phyloP scores from a whole-genome alignment of 768 basidiomycete genomes.

The Tulasnella sp. region DNA sequence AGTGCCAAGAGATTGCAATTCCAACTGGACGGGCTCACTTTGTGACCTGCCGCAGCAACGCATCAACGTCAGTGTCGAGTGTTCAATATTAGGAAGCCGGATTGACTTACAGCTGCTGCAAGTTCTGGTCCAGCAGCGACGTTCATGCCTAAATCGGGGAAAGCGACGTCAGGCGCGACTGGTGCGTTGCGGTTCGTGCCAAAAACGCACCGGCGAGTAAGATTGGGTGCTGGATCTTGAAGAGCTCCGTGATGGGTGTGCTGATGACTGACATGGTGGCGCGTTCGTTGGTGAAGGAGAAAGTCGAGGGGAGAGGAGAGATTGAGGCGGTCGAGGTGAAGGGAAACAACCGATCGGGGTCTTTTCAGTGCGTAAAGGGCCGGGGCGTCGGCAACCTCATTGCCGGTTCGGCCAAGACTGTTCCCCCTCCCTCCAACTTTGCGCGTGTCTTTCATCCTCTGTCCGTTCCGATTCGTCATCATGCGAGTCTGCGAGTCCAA shows the following conservation, averaged over 20 bases:
- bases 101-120: slow-evolving; percentile 26
- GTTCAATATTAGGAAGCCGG: neutral
- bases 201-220: slow-evolving; percentile 63
- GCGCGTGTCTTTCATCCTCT: neutral
- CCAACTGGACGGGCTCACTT: slow-evolving; percentile 17
- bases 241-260: slow-evolving; percentile 85
- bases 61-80: neutral
- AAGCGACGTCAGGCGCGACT: slow-evolving; percentile 33
- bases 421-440: neutral
- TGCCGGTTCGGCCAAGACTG: neutral
- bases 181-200: slow-evolving; percentile 41
- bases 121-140: slow-evolving; percentile 86
- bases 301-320: neutral
- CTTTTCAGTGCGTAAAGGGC: neutral
- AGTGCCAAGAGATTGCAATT: neutral
- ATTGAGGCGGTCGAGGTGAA: neutral
- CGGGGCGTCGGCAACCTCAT: neutral
- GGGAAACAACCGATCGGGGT: neutral
- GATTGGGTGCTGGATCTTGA: slow-evolving; percentile 79
- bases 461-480: neutral
- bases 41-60: slow-evolving; percentile 18
- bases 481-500: neutral
- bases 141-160: slow-evolving; percentile 55
- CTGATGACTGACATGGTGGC: slow-evolving; percentile 48
- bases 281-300: slow-evolving; percentile 1